A percentile compares a stretch with the other conserved stretches of the same genome.
phyloP scores from a whole-genome alignment of 2,329 filamentous ascomycete species.

The Hypoxylon sp. region DNA sequence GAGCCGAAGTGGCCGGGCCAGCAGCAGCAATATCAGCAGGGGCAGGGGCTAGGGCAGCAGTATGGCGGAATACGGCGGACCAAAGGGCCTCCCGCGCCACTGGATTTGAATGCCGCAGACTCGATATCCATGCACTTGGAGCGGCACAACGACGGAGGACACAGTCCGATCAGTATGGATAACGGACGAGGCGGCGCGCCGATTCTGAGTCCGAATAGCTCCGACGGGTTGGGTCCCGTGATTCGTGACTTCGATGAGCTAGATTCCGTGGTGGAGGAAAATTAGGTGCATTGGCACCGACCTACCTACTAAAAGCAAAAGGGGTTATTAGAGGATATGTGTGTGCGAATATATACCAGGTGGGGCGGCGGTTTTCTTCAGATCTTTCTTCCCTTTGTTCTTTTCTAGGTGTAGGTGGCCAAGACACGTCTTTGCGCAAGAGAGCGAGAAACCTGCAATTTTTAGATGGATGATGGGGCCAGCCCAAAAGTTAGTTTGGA shows the following conservation, averaged over 20 bases:
- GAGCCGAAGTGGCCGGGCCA: constrained; percentile 36
- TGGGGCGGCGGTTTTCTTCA: not conserved
- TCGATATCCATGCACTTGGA: constrained; percentile 31
- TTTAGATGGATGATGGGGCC: not conserved
- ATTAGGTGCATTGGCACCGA: constrained; percentile 7
- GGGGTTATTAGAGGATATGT: not conserved
- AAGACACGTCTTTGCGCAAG: too few species aligned
- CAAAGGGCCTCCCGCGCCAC: constrained; percentile 35
- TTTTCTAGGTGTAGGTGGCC: not conserved
- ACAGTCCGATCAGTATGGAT: constrained; percentile 33
- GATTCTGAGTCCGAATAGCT: constrained; percentile 35
- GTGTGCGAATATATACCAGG: not conserved
- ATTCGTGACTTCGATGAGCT: constrained; percentile 51
- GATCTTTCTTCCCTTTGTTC: not conserved
- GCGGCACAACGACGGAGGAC: constrained; percentile 38
- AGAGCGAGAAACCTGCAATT: too few species aligned
- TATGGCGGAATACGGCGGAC: constrained; percentile 34
- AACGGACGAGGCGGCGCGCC: constrained; percentile 27
- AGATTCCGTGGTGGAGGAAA: constrained; percentile 45
- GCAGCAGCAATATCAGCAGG: constrained; percentile 23
- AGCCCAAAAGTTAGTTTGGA: not conserved
- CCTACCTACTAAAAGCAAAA: not conserved
- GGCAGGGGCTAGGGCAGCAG: too few species aligned
- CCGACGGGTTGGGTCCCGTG: constrained; percentile 38
- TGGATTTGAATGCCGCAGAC: constrained; percentile 38